Base-by-base conservation (phyloP, 208 protist genomes). In the Trypanosoma melophagium region DNA sequence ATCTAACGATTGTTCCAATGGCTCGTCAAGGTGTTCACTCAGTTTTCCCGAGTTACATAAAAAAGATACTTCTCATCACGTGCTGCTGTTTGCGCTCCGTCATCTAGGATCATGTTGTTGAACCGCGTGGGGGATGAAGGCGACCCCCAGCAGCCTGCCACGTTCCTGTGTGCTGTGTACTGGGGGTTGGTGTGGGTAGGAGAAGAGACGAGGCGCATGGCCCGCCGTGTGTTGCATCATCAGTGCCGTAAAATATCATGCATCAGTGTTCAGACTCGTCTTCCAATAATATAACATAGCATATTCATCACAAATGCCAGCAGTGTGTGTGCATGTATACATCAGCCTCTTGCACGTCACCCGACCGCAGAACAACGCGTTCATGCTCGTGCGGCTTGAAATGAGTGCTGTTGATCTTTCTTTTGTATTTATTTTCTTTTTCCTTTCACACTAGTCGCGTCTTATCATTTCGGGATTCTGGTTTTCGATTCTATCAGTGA, bases 1-100 rank as follows among this genome's bases (percentile, higher is more conserved):
- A 88, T 42, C 53, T 71, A 64, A 97, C 74, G 52, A 74, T 77
- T 51, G 95, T 81, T 51, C 96, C 87, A 19, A 94, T 57, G 19
- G 90, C 69, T 66, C 59, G 56, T 75, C 69, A 51, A 56, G 60
- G 69, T 42, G 3, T 75, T 8, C 80, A 92, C 52, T 66, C 83
- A 45, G 84, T 84, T 60, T 72, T 81, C n/a, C 74, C 68, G 60
- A 92, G 68, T 50, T 87, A 69, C 22, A 86, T 69, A 81, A 90
- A 81, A 56, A 71, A 69, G n/a, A 42, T 45, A 51, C 51, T 45
- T 69, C 71, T 63, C 58, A 71, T 28, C 31, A 50, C 24, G 49
- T 35, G 72, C 66, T 19, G 28, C 69, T 35, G 7, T 44, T 12
- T 12, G 12, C 12, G 40, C 12, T 12, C 8, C 12, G 40, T 44